phyloP scores from a whole-genome alignment of 371 early-diverging fungal genomes.

The Mucor velutinosus region DNA sequence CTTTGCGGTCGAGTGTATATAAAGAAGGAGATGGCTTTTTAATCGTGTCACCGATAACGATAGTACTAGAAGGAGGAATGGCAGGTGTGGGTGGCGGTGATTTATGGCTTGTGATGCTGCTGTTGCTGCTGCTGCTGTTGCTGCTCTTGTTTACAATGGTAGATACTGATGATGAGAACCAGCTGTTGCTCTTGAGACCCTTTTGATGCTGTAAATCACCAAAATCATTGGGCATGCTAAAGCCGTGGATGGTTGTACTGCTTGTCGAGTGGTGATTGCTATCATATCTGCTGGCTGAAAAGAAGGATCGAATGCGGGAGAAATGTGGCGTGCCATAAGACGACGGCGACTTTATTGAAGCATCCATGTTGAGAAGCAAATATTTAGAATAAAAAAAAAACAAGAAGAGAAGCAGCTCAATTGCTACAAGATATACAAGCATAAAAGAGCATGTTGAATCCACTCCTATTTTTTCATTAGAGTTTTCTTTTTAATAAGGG shows the following conservation, averaged over 20 bases:
- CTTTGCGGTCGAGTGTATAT: constrained; percentile 1
- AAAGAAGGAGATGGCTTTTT: constrained; percentile 9
- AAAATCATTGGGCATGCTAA: constrained; percentile 29
- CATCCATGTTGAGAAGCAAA: constrained; percentile 1
- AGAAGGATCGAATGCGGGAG: constrained; percentile 25
- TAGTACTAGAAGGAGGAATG: not conserved
- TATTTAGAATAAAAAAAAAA: constrained; percentile 9
- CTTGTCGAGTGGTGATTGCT: not conserved
- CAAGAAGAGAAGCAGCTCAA: constrained; percentile 7
- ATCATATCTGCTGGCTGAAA: not conserved
- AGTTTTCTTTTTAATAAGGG: constrained; percentile 3
- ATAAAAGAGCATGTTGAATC: not conserved
- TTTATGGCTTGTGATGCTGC: not conserved
- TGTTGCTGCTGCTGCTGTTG: constrained; percentile 5
- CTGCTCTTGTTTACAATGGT: not conserved
- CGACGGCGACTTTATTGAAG: constrained; percentile 24
- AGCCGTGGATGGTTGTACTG: constrained; percentile 8
- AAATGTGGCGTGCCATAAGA: constrained; percentile 30
- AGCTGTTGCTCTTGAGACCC: constrained; percentile 22
- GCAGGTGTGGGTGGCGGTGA: constrained; percentile 6
- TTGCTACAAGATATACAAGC: not conserved
- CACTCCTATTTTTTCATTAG: constrained; percentile 11
- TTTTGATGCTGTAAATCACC: constrained; percentile 26
- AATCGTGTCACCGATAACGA: constrained; percentile 3
- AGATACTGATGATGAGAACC: constrained; percentile 17